Evolutionary conservation across 2,329 filamentous ascomycete genomes (phyloP).

Genomic region (Penicillium sp.): DNA sequence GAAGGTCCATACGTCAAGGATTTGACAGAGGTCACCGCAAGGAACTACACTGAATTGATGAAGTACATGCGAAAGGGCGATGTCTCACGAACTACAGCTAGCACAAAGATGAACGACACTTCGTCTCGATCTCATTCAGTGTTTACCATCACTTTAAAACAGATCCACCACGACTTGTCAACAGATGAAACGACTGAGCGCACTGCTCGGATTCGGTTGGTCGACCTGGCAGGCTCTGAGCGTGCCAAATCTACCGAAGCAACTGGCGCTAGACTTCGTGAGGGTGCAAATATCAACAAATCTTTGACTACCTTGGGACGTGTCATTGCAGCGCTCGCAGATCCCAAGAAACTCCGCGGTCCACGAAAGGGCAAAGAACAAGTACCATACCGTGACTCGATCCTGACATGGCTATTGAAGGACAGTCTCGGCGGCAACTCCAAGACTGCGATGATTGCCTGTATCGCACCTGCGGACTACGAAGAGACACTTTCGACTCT

Average conservation of each 20-base stretch:
- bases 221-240: conserved; percentile 93
- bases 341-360: conserved; percentile 62
- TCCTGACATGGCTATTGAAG: conserved; percentile 82
- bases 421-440: conserved; percentile 94
- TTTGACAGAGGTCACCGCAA: conserved; percentile 86
- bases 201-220: conserved; percentile 86
- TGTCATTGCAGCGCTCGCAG: conserved; percentile 87
- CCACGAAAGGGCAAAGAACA: conserved; percentile 66
- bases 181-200: conserved; percentile 98
- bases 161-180: conserved; percentile 94
- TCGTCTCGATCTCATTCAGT: conserved; percentile 95
- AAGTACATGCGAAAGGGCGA: conserved; percentile 90
- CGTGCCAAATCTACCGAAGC: conserved; percentile 94
- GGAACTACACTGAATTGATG: conserved; percentile 81
- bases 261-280: conserved; percentile 82
- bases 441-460: conserved; percentile 99
- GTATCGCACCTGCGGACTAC: conserved; percentile 92
- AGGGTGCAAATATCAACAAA: conserved; percentile 99
- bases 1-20: conserved; percentile 98
- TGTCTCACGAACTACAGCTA: conserved; percentile 79
- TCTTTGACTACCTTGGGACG: conserved; percentile 92
- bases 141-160: conserved; percentile 96
- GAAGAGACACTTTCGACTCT: conserved; percentile 95
- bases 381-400: conserved; percentile 90
- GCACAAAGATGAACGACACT: conserved; percentile 99